Conservation (phyloP, 1,284 basidiomycete species). For the Athelia sp. region DNA sequence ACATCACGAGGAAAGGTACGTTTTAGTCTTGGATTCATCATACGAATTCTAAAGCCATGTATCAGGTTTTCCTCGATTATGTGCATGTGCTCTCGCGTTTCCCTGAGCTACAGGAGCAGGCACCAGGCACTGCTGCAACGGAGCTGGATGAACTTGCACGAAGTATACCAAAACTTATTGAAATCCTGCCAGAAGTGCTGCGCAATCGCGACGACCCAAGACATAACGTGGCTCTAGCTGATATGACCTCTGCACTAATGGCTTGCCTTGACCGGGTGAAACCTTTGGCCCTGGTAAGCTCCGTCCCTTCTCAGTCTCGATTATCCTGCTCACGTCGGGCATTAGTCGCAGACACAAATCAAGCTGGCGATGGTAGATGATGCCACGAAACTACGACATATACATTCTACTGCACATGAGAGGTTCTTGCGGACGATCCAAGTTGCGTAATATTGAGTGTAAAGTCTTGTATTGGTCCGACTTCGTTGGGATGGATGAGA, state of each 20-base stretch:
- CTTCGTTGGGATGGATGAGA: too few species aligned
- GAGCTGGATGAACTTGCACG: constrained; percentile 61
- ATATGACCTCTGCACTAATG: constrained; percentile 68
- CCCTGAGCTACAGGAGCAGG: constrained; percentile 48
- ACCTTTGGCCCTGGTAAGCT: constrained; percentile 57
- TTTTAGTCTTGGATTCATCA: constrained; percentile 9
- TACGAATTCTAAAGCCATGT: constrained; percentile 6
- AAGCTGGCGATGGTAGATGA: constrained; percentile 41
- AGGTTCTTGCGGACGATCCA: constrained; percentile 38
- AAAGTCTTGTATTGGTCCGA: too few species aligned
- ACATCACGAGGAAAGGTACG: constrained; percentile 73
- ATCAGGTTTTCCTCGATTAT: constrained; percentile 67
- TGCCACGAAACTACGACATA: constrained; percentile 44
- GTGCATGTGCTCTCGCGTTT: constrained; percentile 58
- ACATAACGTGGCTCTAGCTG: constrained; percentile 65
- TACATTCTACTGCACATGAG: constrained; percentile 44
- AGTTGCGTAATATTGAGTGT: constrained; percentile 6
- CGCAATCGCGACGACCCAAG: constrained; percentile 50
- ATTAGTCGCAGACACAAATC: constrained; percentile 29
- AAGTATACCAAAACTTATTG: constrained; percentile 62
- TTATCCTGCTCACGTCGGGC: constrained; percentile 2
- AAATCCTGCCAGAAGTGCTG: constrained; percentile 66
- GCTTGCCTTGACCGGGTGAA: constrained; percentile 53
- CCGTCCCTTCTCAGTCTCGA: not conserved
- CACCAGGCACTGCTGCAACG: constrained; percentile 35